phyloP scores from a whole-genome alignment of 192 early-diverging fungal genomes.

The Backusella morwellensis region DNA sequence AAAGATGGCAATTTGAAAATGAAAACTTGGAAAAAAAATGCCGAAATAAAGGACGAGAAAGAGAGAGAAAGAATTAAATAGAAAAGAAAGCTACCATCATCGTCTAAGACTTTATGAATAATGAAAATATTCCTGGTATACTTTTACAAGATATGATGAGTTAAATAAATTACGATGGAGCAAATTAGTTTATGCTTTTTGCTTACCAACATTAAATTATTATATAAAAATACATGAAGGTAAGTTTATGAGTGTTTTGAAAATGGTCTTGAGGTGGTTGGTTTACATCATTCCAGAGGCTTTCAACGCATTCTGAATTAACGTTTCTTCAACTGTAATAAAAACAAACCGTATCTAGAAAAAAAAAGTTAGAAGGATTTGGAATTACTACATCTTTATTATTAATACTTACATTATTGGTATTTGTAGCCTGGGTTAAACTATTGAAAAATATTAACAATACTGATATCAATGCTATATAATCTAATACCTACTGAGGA shows the following conservation, averaged over 20 bases:
- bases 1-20: background rate
- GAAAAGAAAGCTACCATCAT: background rate
- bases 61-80: background rate
- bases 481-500: conserved; percentile 58
- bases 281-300: conserved; percentile 61
- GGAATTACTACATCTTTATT: background rate
- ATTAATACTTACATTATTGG: conserved; percentile 60
- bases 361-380: background rate
- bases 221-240: background rate
- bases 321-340: conserved; percentile 88
- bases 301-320: conserved; percentile 79
- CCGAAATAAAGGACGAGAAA: background rate
- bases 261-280: background rate
- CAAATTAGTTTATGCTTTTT: background rate
- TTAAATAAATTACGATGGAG: background rate
- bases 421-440: conserved; percentile 91
- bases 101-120: background rate
- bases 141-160: background rate
- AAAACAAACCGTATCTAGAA: conserved; percentile 73
- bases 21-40: background rate
- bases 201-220: background rate
- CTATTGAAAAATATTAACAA: conserved; percentile 25
- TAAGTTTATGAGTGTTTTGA: background rate
- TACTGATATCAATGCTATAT: background rate
- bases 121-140: background rate